These are phyloP conservation scores for Ceratobasidium sp. DNA, from an alignment of 1,284 basidiomycete species.

Conservation along the genomic window DNA sequence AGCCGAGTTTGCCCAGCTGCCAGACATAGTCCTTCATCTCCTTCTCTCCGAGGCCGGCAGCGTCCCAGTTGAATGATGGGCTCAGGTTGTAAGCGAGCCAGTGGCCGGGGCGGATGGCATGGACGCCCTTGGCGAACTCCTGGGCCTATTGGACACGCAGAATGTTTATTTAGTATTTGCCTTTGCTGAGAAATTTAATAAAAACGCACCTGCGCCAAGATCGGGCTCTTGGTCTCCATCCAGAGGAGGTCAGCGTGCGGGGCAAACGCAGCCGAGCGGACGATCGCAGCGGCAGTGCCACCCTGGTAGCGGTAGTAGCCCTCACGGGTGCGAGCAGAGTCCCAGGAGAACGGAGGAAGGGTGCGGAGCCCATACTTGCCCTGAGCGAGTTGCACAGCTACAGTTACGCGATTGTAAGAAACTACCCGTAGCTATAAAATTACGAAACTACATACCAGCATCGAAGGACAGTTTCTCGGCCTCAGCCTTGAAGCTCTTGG, in stretches of 20 bases:
- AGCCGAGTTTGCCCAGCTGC: slow-evolving; percentile 92
- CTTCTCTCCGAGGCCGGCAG: slow-evolving; percentile 83
- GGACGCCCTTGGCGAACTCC: slow-evolving; percentile 92
- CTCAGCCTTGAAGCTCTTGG: slow-evolving; percentile 51
- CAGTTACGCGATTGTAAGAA: not conserved
- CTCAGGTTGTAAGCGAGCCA: slow-evolving; percentile 96
- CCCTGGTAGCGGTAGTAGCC: slow-evolving; percentile 98
- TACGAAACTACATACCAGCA: slow-evolving; percentile 22
- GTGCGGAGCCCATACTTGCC: slow-evolving; percentile 78
- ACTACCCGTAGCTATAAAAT: no score
- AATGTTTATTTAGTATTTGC: not conserved
- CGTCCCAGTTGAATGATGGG: slow-evolving; percentile 93
- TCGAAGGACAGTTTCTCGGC: slow-evolving; percentile 32
- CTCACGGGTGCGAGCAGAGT: slow-evolving; percentile 91
- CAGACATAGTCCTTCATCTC: slow-evolving; percentile 94
- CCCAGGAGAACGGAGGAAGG: slow-evolving; percentile 80
- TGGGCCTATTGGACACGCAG: slow-evolving; percentile 61
- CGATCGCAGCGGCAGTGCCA: slow-evolving; percentile 93
- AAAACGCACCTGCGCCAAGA: slow-evolving; percentile 73
- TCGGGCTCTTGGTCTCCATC: slow-evolving; percentile 99
- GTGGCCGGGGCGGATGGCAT: slow-evolving; percentile 80
- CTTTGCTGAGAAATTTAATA: not conserved
- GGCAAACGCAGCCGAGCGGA: slow-evolving; percentile 92
- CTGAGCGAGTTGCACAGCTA: slow-evolving; percentile 48
- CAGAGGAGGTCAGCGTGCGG: slow-evolving; percentile 92